Evolutionary conservation across 768 basidiomycete genomes (phyloP).

Genomic region (Pulveroboletus frians): DNA sequence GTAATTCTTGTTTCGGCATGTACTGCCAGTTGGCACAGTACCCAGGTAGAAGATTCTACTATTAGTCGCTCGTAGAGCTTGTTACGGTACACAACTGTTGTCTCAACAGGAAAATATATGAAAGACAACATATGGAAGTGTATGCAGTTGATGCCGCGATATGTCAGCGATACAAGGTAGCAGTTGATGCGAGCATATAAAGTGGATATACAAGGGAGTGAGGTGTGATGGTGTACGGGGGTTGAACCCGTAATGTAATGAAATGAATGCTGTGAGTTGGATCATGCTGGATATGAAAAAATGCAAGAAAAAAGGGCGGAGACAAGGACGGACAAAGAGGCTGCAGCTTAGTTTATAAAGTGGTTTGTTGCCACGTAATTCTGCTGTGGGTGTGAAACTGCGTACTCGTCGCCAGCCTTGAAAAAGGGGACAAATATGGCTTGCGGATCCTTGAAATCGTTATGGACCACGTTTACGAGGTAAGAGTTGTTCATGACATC

Average conservation of each 20-base stretch:
- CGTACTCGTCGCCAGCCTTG: slow-evolving; percentile 64
- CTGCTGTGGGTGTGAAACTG: slow-evolving; percentile 33
- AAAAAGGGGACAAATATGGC: slow-evolving; percentile 87
- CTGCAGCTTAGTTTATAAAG: slow-evolving; percentile 17
- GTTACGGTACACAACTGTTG: slow-evolving; percentile 19
- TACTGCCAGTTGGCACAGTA: background rate
- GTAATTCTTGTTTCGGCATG: slow-evolving; percentile 8
- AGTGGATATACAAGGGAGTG: slow-evolving; percentile 10
- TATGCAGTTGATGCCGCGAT: slow-evolving; percentile 59
- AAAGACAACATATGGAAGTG: slow-evolving; percentile 12
- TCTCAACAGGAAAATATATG: slow-evolving; percentile 15
- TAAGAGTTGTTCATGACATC: slow-evolving; percentile 75
- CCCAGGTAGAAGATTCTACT: slow-evolving; percentile 9
- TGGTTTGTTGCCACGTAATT: slow-evolving; percentile 37
- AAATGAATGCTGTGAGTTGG: slow-evolving; percentile 29
- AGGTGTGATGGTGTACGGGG: slow-evolving; percentile 52
- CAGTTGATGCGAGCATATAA: slow-evolving; percentile 24
- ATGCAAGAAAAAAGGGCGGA: background rate
- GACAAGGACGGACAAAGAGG: background rate
- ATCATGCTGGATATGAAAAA: slow-evolving; percentile 13
- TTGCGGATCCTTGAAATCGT: slow-evolving; percentile 82
- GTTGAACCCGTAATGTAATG: slow-evolving; percentile 74
- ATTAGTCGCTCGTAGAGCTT: slow-evolving; percentile 22
- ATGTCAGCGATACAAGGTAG: slow-evolving; percentile 22
- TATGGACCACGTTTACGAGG: slow-evolving; percentile 95